phyloP scores from a whole-genome alignment of 371 early-diverging fungal species.

The Mortierella sp. region DNA sequence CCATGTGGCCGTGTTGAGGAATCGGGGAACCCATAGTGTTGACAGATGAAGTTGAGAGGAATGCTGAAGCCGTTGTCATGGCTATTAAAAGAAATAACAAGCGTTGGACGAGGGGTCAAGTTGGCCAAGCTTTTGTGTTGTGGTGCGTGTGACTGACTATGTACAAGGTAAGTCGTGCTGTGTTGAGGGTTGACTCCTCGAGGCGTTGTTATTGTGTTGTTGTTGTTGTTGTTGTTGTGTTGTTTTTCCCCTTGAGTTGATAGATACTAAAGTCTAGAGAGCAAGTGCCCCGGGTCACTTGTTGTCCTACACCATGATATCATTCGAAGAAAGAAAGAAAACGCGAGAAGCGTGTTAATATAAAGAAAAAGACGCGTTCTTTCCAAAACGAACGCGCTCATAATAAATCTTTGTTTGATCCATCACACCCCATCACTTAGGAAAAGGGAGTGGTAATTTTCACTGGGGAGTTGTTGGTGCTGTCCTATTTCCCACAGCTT shows the following conservation, averaged over 20 bases:
- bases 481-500: conserved; percentile 6
- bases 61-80: conserved; percentile 33
- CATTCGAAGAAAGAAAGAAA: not conserved
- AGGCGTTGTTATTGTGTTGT: not conserved
- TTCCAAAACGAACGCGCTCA: not conserved
- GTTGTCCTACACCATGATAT: not conserved
- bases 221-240: not conserved
- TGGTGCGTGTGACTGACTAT: not conserved
- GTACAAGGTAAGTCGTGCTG: not conserved
- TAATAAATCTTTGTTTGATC: not conserved
- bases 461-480: not conserved
- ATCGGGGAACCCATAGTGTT: conserved; percentile 13
- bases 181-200: not conserved
- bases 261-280: not conserved
- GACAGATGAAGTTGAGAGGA: conserved; percentile 16
- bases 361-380: not conserved
- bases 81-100: not conserved
- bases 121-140: not conserved
- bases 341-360: not conserved
- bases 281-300: not conserved
- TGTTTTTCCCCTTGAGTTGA: not conserved
- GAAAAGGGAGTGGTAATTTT: not conserved
- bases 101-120: not conserved
- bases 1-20: conserved; percentile 13
- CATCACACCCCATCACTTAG: not conserved